phyloP scores from a whole-genome alignment of 169 alveolate species.

The Eimeria necatrix region DNA sequence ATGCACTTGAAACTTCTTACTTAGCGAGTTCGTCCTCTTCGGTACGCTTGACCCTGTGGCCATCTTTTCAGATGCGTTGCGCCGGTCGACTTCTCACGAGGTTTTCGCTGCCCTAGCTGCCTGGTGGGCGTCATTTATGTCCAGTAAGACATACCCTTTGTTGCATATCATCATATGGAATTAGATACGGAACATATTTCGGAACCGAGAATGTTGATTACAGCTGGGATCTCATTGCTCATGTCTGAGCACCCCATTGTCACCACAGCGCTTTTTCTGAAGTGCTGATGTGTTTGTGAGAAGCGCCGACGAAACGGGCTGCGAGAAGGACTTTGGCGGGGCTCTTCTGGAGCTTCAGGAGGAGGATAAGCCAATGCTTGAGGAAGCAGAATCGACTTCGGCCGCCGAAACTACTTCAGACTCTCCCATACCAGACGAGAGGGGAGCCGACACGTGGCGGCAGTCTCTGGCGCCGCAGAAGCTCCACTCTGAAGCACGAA shows the following conservation, averaged over 20 bases:
- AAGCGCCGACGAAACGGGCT: conserved; percentile 56
- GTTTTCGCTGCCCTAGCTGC: conserved; percentile 78
- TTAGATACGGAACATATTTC: too few relatives aligned
- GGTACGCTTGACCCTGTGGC: neutral
- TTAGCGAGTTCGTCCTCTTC: too few relatives aligned
- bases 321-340: conserved; percentile 12
- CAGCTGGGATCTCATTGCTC: too few relatives aligned
- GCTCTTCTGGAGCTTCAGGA: conserved; percentile 12
- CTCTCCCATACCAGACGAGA: conserved; percentile 49
- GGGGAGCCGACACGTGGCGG: conserved; percentile 34
- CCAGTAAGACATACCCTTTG: conserved; percentile 32
- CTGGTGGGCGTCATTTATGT: conserved; percentile 66
- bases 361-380: neutral
- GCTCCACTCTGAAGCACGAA: conserved; percentile 20
- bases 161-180: neutral
- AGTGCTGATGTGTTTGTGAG: neutral
- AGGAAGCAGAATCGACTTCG: neutral
- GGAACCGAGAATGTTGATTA: too few relatives aligned
- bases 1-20: neutral
- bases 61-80: conserved; percentile 42
- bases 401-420: neutral
- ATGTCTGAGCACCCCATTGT: too few relatives aligned
- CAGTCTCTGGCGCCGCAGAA: conserved; percentile 29
- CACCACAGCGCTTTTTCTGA: neutral
- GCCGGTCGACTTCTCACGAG: conserved; percentile 75